These are phyloP conservation scores for Gymnopus androsaceus DNA, from an alignment of 1,284 basidiomycete genomes.

Conservation along the genomic window DNA sequence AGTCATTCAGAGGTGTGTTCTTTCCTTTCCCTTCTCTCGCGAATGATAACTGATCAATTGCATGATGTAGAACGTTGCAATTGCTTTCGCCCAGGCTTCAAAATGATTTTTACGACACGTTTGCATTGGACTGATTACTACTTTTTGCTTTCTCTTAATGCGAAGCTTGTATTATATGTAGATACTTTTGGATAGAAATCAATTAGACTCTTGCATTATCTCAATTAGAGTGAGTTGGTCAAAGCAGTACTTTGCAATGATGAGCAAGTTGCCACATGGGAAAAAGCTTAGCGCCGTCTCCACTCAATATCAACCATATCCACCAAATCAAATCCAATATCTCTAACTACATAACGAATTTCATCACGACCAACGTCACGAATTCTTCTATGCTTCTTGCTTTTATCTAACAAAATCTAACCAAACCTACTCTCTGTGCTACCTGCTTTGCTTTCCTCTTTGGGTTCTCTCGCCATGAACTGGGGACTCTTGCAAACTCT, in stretches of 20 bases:
- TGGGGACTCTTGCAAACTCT: not conserved
- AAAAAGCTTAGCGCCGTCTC: too few relatives aligned
- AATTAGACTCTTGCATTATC: too few relatives aligned
- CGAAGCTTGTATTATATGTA: too few relatives aligned
- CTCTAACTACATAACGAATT: conserved; percentile 5
- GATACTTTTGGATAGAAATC: too few relatives aligned
- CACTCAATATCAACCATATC: too few relatives aligned
- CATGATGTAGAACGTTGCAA: conserved; percentile 71
- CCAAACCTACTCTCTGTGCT: not conserved
- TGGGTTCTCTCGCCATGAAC: too few relatives aligned
- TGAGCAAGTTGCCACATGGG: too few relatives aligned
- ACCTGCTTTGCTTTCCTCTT: not conserved
- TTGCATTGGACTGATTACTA: not conserved
- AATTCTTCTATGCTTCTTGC: conserved; percentile 1
- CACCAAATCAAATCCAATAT: not conserved
- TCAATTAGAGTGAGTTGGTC: too few relatives aligned
- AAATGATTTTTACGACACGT: conserved; percentile 10
- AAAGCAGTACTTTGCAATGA: too few relatives aligned
- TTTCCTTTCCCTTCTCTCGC: not conserved
- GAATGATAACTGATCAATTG: conserved; percentile 21
- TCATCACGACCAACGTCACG: conserved; percentile 14
- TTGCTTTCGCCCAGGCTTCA: conserved; percentile 79
- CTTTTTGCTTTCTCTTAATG: too few relatives aligned
- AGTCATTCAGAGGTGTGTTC: conserved; percentile 85
- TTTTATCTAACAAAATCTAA: not conserved